Percentiles rank a stretch among this genome's conserved stretches.
Evolutionary conservation across 805 yeast species (phyloP).

Genomic region (Candida saitoana): DNA sequence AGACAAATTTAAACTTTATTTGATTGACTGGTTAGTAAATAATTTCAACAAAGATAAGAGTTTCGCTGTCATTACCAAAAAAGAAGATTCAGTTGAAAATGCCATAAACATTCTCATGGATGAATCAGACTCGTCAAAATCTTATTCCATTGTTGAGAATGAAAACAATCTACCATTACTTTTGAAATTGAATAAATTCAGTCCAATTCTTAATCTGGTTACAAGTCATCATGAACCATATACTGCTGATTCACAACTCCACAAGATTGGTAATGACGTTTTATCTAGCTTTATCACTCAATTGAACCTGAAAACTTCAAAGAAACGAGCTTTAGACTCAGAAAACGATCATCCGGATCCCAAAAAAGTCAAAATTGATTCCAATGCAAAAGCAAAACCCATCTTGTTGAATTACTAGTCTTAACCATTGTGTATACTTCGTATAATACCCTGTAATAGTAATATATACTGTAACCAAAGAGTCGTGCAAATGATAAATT

Average conservation of each 20-base stretch:
- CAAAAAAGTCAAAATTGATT: constrained; percentile 10
- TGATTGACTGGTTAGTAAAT: constrained; percentile 14
- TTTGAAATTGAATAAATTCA: background rate
- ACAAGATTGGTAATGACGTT: background rate
- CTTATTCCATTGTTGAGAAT: background rate
- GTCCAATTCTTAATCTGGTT: background rate
- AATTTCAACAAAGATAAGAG: constrained; percentile 2
- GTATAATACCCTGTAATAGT: too few species aligned
- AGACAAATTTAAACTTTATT: constrained; percentile 4
- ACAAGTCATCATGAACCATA: background rate
- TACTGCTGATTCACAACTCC: background rate
- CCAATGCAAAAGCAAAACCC: constrained; percentile 7
- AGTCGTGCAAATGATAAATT: background rate
- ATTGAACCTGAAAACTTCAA: constrained; percentile 6
- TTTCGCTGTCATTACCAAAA: background rate
- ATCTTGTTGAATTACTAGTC: constrained; percentile 10
- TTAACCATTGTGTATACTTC: background rate
- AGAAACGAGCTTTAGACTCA: constrained; percentile 2
- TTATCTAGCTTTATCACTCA: constrained; percentile 4
- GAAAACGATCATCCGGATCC: constrained; percentile 2
- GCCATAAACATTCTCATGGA: background rate
- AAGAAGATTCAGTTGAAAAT: background rate
- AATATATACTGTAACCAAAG: too few species aligned
- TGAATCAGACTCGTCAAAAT: background rate
- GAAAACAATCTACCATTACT: background rate